These are phyloP conservation scores for Trichosporon coremiiforme DNA, from an alignment of 1,284 basidiomycete species.

Conservation along the genomic window DNA sequence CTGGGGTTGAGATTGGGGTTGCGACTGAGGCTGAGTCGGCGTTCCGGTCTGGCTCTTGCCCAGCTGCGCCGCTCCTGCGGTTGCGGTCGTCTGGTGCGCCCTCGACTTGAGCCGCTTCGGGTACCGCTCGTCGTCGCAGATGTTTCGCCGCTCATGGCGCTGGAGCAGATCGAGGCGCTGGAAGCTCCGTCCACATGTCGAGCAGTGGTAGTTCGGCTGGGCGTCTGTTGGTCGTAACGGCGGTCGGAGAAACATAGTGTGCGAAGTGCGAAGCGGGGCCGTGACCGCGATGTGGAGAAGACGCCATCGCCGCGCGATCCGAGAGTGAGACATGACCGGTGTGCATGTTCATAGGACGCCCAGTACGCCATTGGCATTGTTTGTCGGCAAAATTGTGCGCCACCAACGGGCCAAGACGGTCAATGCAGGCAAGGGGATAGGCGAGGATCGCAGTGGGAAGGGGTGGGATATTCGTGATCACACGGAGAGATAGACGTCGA, in stretches of 20 bases:
- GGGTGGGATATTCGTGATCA: not conserved
- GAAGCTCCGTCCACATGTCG: slow-evolving; percentile 38
- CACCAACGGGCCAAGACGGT: slow-evolving; percentile 19
- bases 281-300: slow-evolving; percentile 2
- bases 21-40: slow-evolving; percentile 1
- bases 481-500: not conserved
- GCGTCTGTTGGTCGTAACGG: slow-evolving; percentile 34
- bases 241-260: not conserved
- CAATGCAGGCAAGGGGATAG: slow-evolving; percentile 9
- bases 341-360: not conserved
- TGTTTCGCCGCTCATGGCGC: slow-evolving; percentile 43
- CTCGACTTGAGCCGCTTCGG: slow-evolving; percentile 25
- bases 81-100: slow-evolving; percentile 8
- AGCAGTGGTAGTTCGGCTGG: slow-evolving; percentile 38
- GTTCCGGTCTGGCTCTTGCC: not conserved
- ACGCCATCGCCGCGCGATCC: slow-evolving; percentile 3
- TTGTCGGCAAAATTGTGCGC: not conserved
- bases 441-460: slow-evolving; percentile 6
- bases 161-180: slow-evolving; percentile 17
- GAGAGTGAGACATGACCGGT: not conserved
- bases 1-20: slow-evolving; percentile 8
- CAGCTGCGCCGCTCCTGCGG: not conserved
- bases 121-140: slow-evolving; percentile 41
- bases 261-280: slow-evolving; percentile 4
- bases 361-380: not conserved